Conservation (phyloP, 805 yeast species). For the Wickerhamomyces alni region DNA sequence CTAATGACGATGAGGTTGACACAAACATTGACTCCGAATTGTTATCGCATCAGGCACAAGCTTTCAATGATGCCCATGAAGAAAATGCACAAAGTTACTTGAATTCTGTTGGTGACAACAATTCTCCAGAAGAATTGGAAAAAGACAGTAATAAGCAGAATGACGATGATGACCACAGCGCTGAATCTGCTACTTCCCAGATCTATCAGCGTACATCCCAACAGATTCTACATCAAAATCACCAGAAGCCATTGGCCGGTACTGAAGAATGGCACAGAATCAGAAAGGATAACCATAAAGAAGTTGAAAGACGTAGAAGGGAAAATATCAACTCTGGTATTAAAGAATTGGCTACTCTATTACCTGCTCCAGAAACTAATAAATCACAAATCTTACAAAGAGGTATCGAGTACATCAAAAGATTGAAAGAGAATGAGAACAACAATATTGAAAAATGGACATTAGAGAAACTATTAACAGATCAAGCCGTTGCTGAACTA, state of each 20-base stretch:
- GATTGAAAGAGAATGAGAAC: constrained; percentile 85
- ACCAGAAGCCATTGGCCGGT: constrained; percentile 58
- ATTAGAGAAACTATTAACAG: constrained; percentile 83
- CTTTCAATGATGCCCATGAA: constrained; percentile 5
- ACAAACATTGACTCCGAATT: constrained; percentile 19
- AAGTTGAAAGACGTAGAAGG: constrained; percentile 89
- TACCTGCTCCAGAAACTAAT: constrained; percentile 81
- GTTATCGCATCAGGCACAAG: constrained; percentile 13
- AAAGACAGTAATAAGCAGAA: background rate
- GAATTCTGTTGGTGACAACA: background rate
- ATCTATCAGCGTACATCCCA: constrained; percentile 6
- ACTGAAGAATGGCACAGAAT: constrained; percentile 77
- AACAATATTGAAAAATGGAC: constrained; percentile 93
- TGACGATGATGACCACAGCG: background rate
- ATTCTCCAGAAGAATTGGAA: background rate
- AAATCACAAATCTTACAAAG: constrained; percentile 85
- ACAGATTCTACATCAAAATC: constrained; percentile 12
- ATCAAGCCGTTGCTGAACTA: constrained; percentile 85
- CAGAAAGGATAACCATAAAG: constrained; percentile 89
- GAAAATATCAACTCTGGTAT: constrained; percentile 87
- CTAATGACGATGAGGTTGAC: constrained; percentile 7
- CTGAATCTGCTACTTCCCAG: background rate
- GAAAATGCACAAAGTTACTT: constrained; percentile 3
- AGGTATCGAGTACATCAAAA: constrained; percentile 85
- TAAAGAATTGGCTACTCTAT: constrained; percentile 64